Evolutionary conservation across 2,329 filamentous ascomycete genomes (phyloP).

Genomic region (Simplicillium aogashimaense): DNA sequence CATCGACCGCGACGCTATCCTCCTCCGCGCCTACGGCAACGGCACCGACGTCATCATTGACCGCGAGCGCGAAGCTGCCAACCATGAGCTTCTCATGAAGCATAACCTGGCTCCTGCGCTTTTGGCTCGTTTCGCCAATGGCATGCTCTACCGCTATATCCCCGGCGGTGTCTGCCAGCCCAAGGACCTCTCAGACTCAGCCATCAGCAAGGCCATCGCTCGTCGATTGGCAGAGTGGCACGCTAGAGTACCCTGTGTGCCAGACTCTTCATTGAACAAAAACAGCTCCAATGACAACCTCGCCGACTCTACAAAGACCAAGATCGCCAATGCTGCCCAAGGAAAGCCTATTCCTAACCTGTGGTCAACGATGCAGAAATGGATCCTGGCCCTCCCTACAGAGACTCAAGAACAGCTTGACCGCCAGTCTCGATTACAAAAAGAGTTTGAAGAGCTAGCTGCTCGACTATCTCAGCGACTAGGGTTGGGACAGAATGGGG

Average conservation of each 20-base stretch:
- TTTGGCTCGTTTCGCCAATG: slow-evolving; percentile 88
- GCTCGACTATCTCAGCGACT: slow-evolving; percentile 63
- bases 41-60: slow-evolving; percentile 94
- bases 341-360: slow-evolving; percentile 72
- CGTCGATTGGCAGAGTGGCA: slow-evolving; percentile 88
- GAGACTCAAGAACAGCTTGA: slow-evolving; percentile 58
- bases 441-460: slow-evolving; percentile 63
- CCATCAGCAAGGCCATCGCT: slow-evolving; percentile 76
- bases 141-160: slow-evolving; percentile 89
- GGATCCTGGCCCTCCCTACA: slow-evolving; percentile 77
- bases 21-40: slow-evolving; percentile 88
- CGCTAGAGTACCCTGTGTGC: slow-evolving; percentile 54
- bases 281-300: slow-evolving; percentile 10
- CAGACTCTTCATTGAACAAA: slow-evolving; percentile 18
- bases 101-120: slow-evolving; percentile 77
- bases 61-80: slow-evolving; percentile 70
- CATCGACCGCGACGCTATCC: slow-evolving; percentile 73
- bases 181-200: slow-evolving; percentile 64
- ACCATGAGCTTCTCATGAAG: slow-evolving; percentile 79
- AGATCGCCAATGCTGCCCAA: slow-evolving; percentile 43
- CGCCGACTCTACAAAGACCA: slow-evolving; percentile 23
- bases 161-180: slow-evolving; percentile 71
- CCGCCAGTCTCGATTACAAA: slow-evolving; percentile 59
- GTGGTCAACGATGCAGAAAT: slow-evolving; percentile 94
- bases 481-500: slow-evolving; percentile 65